phyloP scores from a whole-genome alignment of 169 alveolate genomes.

The Miamiensis avidus region DNA sequence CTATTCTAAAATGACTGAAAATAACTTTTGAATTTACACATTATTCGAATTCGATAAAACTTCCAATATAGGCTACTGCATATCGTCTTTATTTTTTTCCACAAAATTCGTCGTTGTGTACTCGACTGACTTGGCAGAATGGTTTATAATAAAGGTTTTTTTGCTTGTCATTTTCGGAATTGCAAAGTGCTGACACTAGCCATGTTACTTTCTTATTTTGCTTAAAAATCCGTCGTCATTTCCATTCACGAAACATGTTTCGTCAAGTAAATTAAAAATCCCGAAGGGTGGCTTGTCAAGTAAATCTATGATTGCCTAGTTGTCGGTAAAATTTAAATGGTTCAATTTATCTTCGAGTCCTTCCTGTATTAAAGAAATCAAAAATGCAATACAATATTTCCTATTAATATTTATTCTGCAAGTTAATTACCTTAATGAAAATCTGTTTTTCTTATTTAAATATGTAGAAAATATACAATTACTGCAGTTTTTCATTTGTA shows the following conservation, averaged over 20 bases:
- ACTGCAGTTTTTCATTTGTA: conserved; percentile 42
- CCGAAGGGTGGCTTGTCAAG: conserved; percentile 80
- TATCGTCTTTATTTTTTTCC: conserved; percentile 80
- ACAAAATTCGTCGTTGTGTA: conserved; percentile 68
- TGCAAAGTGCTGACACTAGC: conserved; percentile 22
- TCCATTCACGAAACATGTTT: conserved; percentile 31
- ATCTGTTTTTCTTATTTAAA: conserved; percentile 36
- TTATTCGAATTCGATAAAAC: conserved; percentile 41
- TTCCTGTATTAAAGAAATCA: conserved; percentile 65
- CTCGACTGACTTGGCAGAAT: conserved; percentile 86
- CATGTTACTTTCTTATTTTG: conserved; percentile 35
- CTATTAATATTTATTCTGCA: no score
- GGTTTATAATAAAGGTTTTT: conserved; percentile 65
- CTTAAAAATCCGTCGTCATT: conserved; percentile 30
- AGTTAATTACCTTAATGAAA: conserved; percentile 38
- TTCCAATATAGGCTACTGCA: conserved; percentile 34
- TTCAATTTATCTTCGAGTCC: conserved; percentile 89
- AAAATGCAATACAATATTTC: not conserved
- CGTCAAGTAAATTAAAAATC: conserved; percentile 44
- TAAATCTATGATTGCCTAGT: conserved; percentile 94
- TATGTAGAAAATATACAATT: conserved; percentile 33
- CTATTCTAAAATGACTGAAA: conserved; percentile 12
- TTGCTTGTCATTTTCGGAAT: conserved; percentile 41
- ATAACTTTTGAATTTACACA: conserved; percentile 29
- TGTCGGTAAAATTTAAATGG: conserved; percentile 97